Conservation (phyloP, 768 basidiomycete genomes). For the Boletus vinaceobasis region DNA sequence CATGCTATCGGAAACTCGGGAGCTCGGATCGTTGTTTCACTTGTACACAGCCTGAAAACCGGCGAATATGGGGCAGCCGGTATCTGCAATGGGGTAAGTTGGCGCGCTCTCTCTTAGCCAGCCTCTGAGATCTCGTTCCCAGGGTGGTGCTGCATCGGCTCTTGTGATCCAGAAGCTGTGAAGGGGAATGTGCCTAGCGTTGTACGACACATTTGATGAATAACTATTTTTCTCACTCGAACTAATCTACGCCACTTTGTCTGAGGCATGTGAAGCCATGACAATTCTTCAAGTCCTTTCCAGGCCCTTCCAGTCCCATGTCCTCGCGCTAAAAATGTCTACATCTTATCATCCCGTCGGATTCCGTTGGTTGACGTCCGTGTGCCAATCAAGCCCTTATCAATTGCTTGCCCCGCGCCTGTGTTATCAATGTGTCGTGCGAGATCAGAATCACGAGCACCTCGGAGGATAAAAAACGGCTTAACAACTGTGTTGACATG, state of each 20-base stretch:
- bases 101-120: not conserved
- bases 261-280: constrained; percentile 16
- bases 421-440: not conserved
- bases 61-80: constrained; percentile 95
- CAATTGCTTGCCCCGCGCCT: not conserved
- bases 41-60: constrained; percentile 85
- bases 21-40: constrained; percentile 88
- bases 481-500: not conserved
- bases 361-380: not conserved
- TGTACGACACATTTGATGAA: constrained; percentile 18
- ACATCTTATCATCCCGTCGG: constrained; percentile 15
- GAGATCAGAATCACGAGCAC: constrained; percentile 6
- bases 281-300: not conserved
- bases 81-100: constrained; percentile 92
- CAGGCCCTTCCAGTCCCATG: not conserved
- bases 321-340: constrained; percentile 9
- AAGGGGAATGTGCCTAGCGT: constrained; percentile 23
- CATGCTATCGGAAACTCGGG: constrained; percentile 97
- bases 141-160: constrained; percentile 93
- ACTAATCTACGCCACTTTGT: constrained; percentile 1
- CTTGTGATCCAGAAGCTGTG: constrained; percentile 85
- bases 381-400: constrained; percentile 3
- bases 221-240: constrained; percentile 12
- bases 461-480: constrained; percentile 9
- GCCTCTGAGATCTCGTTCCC: constrained; percentile 19